Evolutionary conservation across 1,284 basidiomycete genomes (phyloP).

Genomic region (Ceratobasidium sp.): DNA sequence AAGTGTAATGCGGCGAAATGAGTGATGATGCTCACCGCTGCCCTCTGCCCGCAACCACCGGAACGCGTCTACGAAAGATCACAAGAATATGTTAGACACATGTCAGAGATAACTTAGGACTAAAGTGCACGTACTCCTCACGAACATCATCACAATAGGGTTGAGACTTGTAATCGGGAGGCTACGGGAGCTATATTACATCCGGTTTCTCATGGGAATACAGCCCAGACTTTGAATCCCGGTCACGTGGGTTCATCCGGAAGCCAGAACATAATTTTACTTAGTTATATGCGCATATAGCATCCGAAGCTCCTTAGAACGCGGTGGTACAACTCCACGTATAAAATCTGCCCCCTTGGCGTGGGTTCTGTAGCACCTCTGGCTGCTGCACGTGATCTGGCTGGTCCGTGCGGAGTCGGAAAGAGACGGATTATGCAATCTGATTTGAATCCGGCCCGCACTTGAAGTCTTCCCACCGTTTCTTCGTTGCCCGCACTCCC

Average conservation of each 20-base stretch:
- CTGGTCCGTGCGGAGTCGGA: constrained; percentile 47
- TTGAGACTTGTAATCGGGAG: no score
- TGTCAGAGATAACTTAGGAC: no score
- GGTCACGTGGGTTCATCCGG: constrained; percentile 26
- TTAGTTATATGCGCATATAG: no score
- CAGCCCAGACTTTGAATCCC: no score
- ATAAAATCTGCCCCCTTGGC: no score
- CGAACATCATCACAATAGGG: constrained; percentile 33
- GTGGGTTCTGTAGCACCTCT: no score
- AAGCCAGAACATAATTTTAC: no score
- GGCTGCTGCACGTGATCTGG: no score
- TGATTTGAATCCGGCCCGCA: constrained; percentile 51
- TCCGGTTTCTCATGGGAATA: no score
- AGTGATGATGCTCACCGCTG: constrained; percentile 13
- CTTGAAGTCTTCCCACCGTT: constrained; percentile 56
- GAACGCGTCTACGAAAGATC: constrained; percentile 12
- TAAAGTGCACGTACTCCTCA: constrained; percentile 33
- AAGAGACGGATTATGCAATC: constrained; percentile 54
- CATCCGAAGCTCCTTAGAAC: no score
- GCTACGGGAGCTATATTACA: no score
- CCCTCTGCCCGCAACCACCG: constrained; percentile 22
- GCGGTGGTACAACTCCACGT: no score
- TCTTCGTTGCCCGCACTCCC: constrained; percentile 52
- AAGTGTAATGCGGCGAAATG: constrained; percentile 19
- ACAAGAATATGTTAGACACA: background rate